Conservation (phyloP, 768 basidiomycete genomes). For the Symmetrospora coprosmae region DNA sequence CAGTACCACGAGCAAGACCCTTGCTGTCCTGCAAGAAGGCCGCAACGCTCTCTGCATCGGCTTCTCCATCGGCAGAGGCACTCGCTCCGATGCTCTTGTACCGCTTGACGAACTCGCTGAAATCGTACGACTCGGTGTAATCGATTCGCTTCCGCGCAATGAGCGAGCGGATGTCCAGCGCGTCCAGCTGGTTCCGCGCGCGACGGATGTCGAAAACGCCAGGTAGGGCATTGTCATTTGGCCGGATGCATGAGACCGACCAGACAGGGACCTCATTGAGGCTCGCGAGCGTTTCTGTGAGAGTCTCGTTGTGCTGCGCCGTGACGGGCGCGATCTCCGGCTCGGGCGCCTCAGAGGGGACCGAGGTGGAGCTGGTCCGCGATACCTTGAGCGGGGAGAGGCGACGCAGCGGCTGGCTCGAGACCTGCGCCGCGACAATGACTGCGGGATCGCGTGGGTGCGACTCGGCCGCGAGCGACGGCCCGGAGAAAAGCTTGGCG, state of each 20-base stretch:
- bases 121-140: conserved; percentile 2
- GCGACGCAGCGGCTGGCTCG: conserved; percentile 53
- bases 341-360: conserved; percentile 31
- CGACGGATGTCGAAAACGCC: conserved; percentile 82
- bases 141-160: conserved; percentile 39
- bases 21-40: conserved; percentile 4
- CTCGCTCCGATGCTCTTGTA: not conserved
- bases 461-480: conserved; percentile 79
- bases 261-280: conserved; percentile 62
- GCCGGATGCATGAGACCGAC: conserved; percentile 83
- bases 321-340: conserved; percentile 44
- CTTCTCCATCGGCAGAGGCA: not conserved
- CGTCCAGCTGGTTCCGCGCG: conserved; percentile 77
- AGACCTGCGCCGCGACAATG: conserved; percentile 87
- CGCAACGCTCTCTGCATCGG: not conserved
- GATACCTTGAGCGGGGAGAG: conserved; percentile 41
- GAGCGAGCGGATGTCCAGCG: conserved; percentile 62
- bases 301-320: conserved; percentile 70
- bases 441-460: conserved; percentile 90
- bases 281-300: conserved; percentile 74
- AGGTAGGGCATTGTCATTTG: conserved; percentile 85
- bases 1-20: not conserved
- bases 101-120: not conserved
- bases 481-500: conserved; percentile 70
- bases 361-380: conserved; percentile 37